Conservation (phyloP, 306 rosid genomes). For the Rosa chinensis region DNA sequence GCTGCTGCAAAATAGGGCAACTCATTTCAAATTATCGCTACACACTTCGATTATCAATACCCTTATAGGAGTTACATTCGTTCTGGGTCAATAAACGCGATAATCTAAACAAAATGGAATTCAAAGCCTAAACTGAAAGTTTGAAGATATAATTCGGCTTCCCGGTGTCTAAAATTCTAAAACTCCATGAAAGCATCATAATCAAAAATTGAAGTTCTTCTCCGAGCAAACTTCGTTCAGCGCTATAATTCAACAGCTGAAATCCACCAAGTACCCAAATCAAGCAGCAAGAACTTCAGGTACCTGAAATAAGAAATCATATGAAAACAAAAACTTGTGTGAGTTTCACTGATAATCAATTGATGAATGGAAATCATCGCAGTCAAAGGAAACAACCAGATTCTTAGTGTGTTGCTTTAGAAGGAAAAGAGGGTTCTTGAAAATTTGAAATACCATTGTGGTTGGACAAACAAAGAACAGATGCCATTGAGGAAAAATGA, state of each 20-base stretch:
- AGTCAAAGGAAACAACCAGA: background rate
- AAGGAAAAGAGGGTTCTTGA: no score
- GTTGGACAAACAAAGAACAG: background rate
- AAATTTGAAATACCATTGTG: no score
- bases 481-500: background rate
- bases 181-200: background rate
- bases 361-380: background rate
- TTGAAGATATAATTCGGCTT: background rate
- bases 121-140: background rate
- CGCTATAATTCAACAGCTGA: background rate
- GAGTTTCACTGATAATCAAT: background rate
- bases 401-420: no score
- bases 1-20: background rate
- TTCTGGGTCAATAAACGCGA: background rate
- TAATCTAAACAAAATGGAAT: background rate
- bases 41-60: background rate
- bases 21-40: background rate
- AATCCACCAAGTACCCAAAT: background rate
- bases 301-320: background rate
- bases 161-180: background rate
- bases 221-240: background rate
- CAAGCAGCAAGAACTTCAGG: slow-evolving; percentile 10
- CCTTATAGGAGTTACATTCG: background rate
- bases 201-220: background rate
- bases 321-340: background rate